Base-by-base conservation (phyloP, 495 filamentous ascomycete genomes). In the Daldinia childiae region DNA sequence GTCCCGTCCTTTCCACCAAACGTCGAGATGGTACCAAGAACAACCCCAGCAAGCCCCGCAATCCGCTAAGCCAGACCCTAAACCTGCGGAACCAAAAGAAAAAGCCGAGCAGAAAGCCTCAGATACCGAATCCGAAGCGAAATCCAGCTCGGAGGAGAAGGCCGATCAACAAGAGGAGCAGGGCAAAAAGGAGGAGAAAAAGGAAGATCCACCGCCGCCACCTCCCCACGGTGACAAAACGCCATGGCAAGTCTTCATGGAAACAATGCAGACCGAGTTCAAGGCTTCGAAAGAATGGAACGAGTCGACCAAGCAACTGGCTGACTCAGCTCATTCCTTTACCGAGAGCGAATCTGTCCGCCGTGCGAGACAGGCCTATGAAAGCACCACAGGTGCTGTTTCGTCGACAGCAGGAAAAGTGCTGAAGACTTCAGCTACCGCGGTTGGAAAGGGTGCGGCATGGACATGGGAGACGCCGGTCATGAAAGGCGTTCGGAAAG, bases 241-340 rank as follows among this genome's bases (percentile, higher is more conserved):
- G 7, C 95, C 95, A 34, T 97, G 95, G 92, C 93, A 97, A 80
- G 95, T 99, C 41, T 99, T 99, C 84, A 92, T 93, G 66, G 95
- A 99, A 73, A 99, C 95, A 60, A 88, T 99, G 78, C 88, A 92
- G 75, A 84, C 85, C 57, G 95, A 98, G 77, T 95, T 99, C 81
- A 94, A 97, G 77, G 92, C 94, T 29, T 98, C 95, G 17, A 97
- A 98, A 78, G 95, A 99, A 80, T 99, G 96, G 95, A 95, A 98
- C 74, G 95, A 99, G 73, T 97, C 93, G 48, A 99, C 94, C 17
- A 98, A 98, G 79, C 93, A 94, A 58, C 86, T 99, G 11, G 93
- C 93, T 12, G 91, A 91, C 39, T 92, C 90, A 0, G 94, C 93
- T 26, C 90, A 97, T 72, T 87, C 97, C 67, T 93, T 99, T 76